phyloP scores from a whole-genome alignment of 169 alveolate genomes.

The Cryptosporidium sp. region DNA sequence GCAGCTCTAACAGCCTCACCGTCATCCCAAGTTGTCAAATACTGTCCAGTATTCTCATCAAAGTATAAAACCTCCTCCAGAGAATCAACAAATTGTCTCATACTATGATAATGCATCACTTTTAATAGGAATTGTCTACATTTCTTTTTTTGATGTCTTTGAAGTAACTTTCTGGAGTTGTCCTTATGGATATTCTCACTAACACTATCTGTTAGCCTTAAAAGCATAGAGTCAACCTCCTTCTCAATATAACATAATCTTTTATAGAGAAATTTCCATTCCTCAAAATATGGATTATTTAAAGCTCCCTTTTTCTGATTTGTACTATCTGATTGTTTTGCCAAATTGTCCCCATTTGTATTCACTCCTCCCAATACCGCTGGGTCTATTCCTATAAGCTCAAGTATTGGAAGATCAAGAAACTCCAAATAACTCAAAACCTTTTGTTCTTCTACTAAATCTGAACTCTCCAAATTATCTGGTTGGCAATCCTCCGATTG shows the following conservation, averaged over 20 bases:
- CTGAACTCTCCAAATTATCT: neutral
- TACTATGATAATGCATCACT: conserved; percentile 57
- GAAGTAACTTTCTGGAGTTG: conserved; percentile 43
- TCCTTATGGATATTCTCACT: conserved; percentile 20
- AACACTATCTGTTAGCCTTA: neutral
- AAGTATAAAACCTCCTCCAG: conserved; percentile 64
- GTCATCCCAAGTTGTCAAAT: conserved; percentile 74
- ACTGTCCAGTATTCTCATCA: conserved; percentile 28
- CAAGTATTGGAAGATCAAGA: conserved; percentile 63
- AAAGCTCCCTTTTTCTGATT: neutral
- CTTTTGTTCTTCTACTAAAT: conserved; percentile 8
- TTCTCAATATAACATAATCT: conserved; percentile 39
- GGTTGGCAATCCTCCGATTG: neutral
- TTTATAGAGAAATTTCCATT: conserved; percentile 49
- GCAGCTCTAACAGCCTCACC: conserved; percentile 72
- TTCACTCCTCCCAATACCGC: neutral
- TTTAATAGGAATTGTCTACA: conserved; percentile 43
- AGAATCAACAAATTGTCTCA: conserved; percentile 71
- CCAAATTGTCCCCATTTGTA: neutral
- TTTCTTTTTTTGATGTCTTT: conserved; percentile 56
- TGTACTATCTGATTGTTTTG: neutral
- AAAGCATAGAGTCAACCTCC: conserved; percentile 45
- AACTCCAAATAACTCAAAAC: conserved; percentile 18
- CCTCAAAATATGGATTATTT: conserved; percentile 47
- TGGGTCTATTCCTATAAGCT: conserved; percentile 36